These are phyloP conservation scores for Yamadazyma jaroonii DNA, from an alignment of 1,139 yeast genomes.

Conservation along the genomic window DNA sequence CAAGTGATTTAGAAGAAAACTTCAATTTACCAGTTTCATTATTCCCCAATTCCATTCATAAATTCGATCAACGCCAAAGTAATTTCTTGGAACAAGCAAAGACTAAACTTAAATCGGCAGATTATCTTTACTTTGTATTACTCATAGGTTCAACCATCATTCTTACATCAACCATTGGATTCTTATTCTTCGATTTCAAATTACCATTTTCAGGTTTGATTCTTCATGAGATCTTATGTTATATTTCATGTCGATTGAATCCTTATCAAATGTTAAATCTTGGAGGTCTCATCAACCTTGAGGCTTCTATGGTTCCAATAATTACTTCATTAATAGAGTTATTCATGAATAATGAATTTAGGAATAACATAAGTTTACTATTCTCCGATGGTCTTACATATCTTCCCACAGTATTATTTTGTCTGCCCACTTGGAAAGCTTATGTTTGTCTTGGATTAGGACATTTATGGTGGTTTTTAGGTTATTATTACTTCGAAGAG, in stretches of 20 bases:
- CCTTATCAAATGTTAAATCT: conserved; percentile 25
- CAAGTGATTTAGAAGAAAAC: conserved; percentile 19
- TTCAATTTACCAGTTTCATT: conserved; percentile 13
- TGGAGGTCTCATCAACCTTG: conserved; percentile 24
- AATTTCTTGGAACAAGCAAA: conserved; percentile 14
- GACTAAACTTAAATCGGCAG: conserved; percentile 17
- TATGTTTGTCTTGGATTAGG: conserved; percentile 23
- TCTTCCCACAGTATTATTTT: not conserved
- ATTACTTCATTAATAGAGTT: conserved; percentile 19
- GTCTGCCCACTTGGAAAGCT: conserved; percentile 18
- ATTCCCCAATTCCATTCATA: conserved; percentile 18
- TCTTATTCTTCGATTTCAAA: conserved; percentile 3
- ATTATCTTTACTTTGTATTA: conserved; percentile 30
- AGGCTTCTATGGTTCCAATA: conserved; percentile 27
- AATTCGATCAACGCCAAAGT: conserved; percentile 18
- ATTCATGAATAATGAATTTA: conserved; percentile 13
- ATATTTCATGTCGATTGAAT: conserved; percentile 28
- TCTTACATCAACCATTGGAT: conserved; percentile 4
- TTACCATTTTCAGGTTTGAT: conserved; percentile 19
- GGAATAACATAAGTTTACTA: conserved; percentile 6
- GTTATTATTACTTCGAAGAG: conserved; percentile 20
- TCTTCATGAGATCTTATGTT: conserved; percentile 25
- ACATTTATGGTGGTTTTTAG: conserved; percentile 40
- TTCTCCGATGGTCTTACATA: not conserved
- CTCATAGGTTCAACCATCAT: conserved; percentile 7